Percentiles rank a stretch among this genome's conserved stretches.
Evolutionary conservation across 257 asterid species (phyloP).

Genomic region (Cynanchum wilfordii): DNA sequence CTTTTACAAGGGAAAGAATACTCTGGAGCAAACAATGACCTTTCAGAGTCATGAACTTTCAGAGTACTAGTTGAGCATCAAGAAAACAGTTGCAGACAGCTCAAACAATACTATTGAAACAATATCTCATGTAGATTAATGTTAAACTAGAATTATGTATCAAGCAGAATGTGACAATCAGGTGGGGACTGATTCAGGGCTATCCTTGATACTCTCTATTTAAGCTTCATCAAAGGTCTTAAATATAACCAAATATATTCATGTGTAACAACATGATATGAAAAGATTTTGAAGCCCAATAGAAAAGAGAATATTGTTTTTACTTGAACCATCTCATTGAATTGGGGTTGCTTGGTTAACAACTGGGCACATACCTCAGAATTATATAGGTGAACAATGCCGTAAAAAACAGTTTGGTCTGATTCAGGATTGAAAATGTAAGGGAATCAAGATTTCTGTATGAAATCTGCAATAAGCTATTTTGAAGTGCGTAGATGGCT

Average conservation of each 20-base stretch:
- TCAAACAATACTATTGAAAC: too few relatives aligned
- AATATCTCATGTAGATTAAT: not conserved
- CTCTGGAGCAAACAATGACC: not conserved
- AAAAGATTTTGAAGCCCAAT: not conserved
- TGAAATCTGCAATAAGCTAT: slow-evolving; percentile 91
- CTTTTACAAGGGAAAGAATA: not conserved
- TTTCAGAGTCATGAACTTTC: too few relatives aligned
- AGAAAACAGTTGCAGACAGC: not conserved
- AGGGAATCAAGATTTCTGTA: slow-evolving; percentile 92
- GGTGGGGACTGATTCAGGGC: not conserved
- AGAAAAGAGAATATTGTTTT: not conserved
- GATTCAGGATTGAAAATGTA: slow-evolving; percentile 94
- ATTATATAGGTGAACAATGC: slow-evolving; percentile 79
- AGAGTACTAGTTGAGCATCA: not conserved
- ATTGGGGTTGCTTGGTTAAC: not conserved
- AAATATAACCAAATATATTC: not conserved
- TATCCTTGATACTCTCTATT: not conserved
- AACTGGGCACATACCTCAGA: slow-evolving; percentile 54
- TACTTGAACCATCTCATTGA: not conserved
- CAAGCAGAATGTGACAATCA: not conserved
- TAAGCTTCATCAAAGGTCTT: not conserved
- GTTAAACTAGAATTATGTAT: not conserved
- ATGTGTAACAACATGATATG: not conserved
- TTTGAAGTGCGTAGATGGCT: slow-evolving; percentile 91
- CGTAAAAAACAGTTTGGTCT: slow-evolving; percentile 90